Evolutionary conservation across 73 alveolate species (phyloP).

Genomic region (Durusdinium trenchii): DNA sequence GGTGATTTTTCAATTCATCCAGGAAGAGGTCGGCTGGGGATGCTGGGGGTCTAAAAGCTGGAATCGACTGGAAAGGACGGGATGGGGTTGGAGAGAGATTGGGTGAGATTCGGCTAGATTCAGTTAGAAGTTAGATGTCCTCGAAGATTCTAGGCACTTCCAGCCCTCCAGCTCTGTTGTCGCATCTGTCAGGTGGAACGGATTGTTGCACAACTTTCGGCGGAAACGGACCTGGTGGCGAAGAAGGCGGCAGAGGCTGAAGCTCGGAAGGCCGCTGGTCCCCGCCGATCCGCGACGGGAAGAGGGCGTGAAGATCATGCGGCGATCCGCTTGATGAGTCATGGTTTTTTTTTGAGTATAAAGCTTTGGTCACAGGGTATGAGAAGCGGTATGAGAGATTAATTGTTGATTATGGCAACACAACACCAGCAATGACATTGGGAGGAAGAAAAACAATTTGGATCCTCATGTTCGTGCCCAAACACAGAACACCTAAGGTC

Average conservation of each 20-base stretch:
- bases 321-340: background rate
- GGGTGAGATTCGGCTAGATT: background rate
- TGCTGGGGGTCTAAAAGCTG: background rate
- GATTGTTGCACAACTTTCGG: slow-evolving; percentile 69
- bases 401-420: too few species aligned
- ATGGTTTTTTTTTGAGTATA: too few species aligned
- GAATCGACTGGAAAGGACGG: background rate
- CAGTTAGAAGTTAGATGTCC: background rate
- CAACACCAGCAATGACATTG: background rate
- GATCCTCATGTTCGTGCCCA: too few species aligned
- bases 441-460: background rate
- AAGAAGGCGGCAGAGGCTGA: slow-evolving; percentile 39
- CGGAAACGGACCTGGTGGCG: slow-evolving; percentile 33
- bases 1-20: slow-evolving; percentile 82
- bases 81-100: too few species aligned
- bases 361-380: background rate
- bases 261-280: slow-evolving; percentile 28
- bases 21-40: slow-evolving; percentile 49
- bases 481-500: too few species aligned
- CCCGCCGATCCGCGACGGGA: too few species aligned
- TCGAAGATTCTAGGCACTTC: background rate
- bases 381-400: background rate
- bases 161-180: too few species aligned
- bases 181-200: slow-evolving; percentile 58
- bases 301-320: background rate